These are phyloP conservation scores for Aspergillus texensis DNA, from an alignment of 2,329 filamentous ascomycete genomes.

Conservation along the genomic window DNA sequence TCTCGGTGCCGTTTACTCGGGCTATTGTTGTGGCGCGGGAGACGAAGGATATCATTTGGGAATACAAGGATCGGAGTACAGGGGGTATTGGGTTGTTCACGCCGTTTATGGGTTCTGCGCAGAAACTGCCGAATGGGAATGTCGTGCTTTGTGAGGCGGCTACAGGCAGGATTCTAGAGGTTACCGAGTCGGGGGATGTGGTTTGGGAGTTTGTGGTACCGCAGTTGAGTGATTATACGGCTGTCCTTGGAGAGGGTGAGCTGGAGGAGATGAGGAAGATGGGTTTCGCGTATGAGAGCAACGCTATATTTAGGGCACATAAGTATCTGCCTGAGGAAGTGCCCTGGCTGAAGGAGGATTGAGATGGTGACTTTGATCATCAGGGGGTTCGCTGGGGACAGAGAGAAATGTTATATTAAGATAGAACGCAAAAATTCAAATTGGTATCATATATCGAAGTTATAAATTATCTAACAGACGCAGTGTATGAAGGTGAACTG, in stretches of 20 bases:
- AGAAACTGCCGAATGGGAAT: constrained; percentile 46
- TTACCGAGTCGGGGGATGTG: constrained; percentile 44
- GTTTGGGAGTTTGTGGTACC: constrained; percentile 51
- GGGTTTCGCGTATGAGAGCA: constrained; percentile 43
- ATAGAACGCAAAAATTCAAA: background rate
- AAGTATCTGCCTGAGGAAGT: constrained; percentile 46
- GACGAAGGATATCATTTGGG: constrained; percentile 48
- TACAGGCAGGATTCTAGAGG: constrained; percentile 50
- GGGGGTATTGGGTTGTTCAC: constrained; percentile 48
- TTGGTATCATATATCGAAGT: background rate
- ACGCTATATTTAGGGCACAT: constrained; percentile 51
- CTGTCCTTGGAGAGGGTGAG: constrained; percentile 23
- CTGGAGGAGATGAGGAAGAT: constrained; percentile 40
- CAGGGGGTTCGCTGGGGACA: too few relatives aligned
- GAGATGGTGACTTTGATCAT: background rate
- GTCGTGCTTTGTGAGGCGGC: constrained; percentile 48
- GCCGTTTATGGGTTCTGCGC: constrained; percentile 52
- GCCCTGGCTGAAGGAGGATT: constrained; percentile 38
- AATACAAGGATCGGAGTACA: constrained; percentile 43
- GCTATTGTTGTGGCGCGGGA: constrained; percentile 45
- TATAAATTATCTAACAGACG: background rate
- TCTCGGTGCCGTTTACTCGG: constrained; percentile 47
- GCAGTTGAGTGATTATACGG: constrained; percentile 44
- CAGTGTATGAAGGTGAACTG: background rate
- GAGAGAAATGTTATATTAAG: background rate